Evolutionary conservation across 2,329 filamentous ascomycete species (phyloP).

Genomic region (Colletotrichum gloeosporioides): DNA sequence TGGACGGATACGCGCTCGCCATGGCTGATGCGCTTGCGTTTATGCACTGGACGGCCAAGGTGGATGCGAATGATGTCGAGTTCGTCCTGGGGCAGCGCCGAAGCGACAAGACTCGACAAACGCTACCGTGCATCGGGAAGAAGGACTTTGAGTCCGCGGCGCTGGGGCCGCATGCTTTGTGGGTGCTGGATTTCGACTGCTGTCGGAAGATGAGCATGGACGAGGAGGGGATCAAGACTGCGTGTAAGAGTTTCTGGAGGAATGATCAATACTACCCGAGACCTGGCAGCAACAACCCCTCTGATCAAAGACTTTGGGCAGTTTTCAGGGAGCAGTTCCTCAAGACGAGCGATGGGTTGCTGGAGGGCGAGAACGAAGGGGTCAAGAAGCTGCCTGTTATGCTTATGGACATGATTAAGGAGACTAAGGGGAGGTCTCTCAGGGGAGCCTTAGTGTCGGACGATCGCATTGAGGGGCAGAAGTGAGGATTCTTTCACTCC

Average conservation of each 20-base stretch:
- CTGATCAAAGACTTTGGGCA: background rate
- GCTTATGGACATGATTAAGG: background rate
- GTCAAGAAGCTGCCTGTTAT: background rate
- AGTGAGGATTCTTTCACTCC: background rate
- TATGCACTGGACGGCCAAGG: conserved; percentile 50
- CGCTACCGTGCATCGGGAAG: background rate
- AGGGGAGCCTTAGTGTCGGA: background rate
- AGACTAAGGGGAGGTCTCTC: background rate
- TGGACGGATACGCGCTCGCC: conserved; percentile 37
- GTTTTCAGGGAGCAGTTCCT: background rate
- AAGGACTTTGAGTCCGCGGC: background rate
- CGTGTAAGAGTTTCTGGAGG: background rate
- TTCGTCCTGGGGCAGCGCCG: conserved; percentile 51
- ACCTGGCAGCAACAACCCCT: background rate
- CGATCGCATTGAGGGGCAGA: background rate
- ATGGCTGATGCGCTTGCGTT: conserved; percentile 58
- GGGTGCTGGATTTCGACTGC: background rate
- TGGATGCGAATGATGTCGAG: conserved; percentile 61
- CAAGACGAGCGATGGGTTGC: background rate
- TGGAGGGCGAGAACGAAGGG: background rate
- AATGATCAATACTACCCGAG: background rate
- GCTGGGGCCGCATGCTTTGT: background rate
- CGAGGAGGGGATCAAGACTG: background rate
- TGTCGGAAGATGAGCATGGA: background rate
- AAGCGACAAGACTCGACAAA: background rate